Conservation (phyloP, 2,329 filamentous ascomycete genomes). For the Exophiala calicioides region DNA sequence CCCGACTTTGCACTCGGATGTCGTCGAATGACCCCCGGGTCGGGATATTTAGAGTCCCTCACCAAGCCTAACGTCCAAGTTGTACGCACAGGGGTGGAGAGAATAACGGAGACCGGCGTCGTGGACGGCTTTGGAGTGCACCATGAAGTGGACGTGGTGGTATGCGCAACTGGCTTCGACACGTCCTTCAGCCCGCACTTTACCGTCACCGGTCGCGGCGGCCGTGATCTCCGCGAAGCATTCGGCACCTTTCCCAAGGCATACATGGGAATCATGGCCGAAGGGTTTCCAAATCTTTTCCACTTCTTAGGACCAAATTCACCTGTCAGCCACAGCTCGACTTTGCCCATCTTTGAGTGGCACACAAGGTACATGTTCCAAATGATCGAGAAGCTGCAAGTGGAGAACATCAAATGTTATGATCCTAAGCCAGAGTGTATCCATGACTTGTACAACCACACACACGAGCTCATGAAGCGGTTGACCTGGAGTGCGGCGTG, state of each 20-base stretch:
- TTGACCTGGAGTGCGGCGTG: slow-evolving; percentile 12
- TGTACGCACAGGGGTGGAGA: not conserved
- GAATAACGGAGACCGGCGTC: slow-evolving; percentile 5
- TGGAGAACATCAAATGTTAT: slow-evolving; percentile 21
- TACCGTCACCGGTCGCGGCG: slow-evolving; percentile 13
- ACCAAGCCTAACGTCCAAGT: slow-evolving; percentile 30
- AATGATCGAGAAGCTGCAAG: slow-evolving; percentile 30
- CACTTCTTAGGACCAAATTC: slow-evolving; percentile 26
- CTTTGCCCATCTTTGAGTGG: slow-evolving; percentile 31
- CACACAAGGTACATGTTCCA: slow-evolving; percentile 28
- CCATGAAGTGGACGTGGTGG: slow-evolving; percentile 25
- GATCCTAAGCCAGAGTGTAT: slow-evolving; percentile 10
- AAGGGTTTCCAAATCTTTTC: slow-evolving; percentile 17
- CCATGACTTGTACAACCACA: slow-evolving; percentile 8
- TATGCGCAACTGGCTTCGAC: slow-evolving; percentile 40
- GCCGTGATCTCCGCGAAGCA: slow-evolving; percentile 30
- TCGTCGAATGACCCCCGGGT: slow-evolving; percentile 28
- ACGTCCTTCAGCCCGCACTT: slow-evolving; percentile 34
- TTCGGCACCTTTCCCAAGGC: slow-evolving; percentile 31
- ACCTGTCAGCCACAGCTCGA: slow-evolving; percentile 31
- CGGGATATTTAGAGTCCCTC: slow-evolving; percentile 28
- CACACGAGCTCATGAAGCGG: slow-evolving; percentile 10
- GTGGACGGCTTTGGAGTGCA: slow-evolving; percentile 1
- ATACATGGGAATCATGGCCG: slow-evolving; percentile 31
- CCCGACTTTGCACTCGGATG: slow-evolving; percentile 30